phyloP scores from a whole-genome alignment of 441 rosid species.

The Raphanus hybrid region DNA sequence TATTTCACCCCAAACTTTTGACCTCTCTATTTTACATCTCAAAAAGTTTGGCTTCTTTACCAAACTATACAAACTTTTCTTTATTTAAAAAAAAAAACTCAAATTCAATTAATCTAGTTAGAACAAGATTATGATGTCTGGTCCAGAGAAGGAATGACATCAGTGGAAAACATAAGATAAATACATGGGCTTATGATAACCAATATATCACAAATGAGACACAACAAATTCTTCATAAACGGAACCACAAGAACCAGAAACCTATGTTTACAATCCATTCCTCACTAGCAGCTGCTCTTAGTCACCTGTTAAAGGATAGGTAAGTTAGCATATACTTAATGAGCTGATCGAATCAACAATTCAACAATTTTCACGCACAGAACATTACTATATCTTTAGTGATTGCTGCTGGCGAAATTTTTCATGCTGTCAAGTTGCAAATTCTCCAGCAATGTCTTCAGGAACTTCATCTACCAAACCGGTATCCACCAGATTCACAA shows the following conservation, averaged over 20 bases:
- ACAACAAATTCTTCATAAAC: not conserved
- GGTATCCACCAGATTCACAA: not conserved
- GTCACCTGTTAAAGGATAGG: not conserved
- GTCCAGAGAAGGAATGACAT: not conserved
- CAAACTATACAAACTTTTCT: no score
- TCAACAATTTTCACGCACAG: not conserved
- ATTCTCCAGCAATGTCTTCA: not conserved
- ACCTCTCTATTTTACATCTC: not conserved
- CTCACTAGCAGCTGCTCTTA: not conserved
- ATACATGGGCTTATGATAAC: not conserved
- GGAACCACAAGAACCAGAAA: not conserved
- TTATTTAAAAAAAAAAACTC: not conserved
- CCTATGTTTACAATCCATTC: not conserved
- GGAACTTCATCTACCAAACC: not conserved
- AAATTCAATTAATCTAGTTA: no score
- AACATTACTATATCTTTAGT: not conserved
- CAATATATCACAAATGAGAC: not conserved
- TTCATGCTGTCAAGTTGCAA: not conserved
- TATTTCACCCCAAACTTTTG: not conserved
- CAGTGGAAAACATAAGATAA: not conserved
- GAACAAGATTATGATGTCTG: not conserved
- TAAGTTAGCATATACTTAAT: not conserved
- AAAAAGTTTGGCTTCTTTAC: no score
- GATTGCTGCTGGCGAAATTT: not conserved
- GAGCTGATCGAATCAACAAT: not conserved